Percentiles rank a stretch among this genome's conserved stretches.
Evolutionary conservation across 106 monocot genomes (phyloP).

Genomic region (Apostasia shenzhenica): DNA sequence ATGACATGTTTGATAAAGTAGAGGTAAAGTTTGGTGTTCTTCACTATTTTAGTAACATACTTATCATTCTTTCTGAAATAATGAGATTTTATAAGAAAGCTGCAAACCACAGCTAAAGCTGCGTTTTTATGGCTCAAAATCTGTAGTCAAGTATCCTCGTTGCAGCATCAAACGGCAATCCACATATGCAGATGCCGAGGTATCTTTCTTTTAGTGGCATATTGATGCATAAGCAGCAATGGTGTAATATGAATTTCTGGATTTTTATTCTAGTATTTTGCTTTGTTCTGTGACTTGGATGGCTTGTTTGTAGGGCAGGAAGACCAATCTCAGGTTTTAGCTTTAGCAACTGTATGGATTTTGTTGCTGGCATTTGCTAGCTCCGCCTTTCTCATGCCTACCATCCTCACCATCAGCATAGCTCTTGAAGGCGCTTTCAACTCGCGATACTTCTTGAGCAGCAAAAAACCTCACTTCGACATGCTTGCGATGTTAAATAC

Average conservation of each 20-base stretch:
- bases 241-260: not conserved
- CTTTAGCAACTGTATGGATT: conserved; percentile 75
- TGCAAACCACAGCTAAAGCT: conserved; percentile 60
- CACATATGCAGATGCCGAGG: conserved; percentile 97
- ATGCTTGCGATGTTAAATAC: conserved; percentile 27
- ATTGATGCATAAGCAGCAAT: not conserved
- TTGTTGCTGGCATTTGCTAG: conserved; percentile 60
- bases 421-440: conserved; percentile 31
- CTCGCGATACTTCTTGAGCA: conserved; percentile 20
- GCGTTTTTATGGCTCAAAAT: conserved; percentile 80
- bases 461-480: conserved; percentile 41
- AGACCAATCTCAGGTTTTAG: conserved; percentile 83
- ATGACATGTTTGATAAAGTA: conserved; percentile 99
- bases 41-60: not conserved
- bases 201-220: conserved; percentile 19
- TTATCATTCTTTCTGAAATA: not conserved
- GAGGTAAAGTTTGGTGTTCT: conserved; percentile 42
- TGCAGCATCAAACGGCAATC: conserved; percentile 80
- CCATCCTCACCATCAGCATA: conserved; percentile 23
- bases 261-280: not conserved
- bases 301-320: conserved; percentile 94
- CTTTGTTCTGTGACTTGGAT: conserved; percentile 33
- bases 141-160: conserved; percentile 91
- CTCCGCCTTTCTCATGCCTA: conserved; percentile 44
- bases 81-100: not conserved